These are phyloP conservation scores for Pleomassaria siparia DNA, from an alignment of 2,329 filamentous ascomycete genomes.

Conservation along the genomic window DNA sequence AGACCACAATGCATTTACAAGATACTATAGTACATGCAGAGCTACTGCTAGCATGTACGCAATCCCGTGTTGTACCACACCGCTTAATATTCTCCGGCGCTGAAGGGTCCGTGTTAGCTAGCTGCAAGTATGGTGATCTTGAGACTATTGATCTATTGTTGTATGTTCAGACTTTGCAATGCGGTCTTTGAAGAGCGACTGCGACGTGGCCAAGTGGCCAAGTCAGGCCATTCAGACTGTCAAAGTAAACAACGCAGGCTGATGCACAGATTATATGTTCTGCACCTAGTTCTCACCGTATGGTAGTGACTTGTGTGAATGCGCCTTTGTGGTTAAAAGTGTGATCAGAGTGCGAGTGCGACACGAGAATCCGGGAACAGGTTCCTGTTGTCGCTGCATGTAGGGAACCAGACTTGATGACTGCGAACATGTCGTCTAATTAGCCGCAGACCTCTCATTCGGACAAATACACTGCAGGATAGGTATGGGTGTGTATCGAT, in stretches of 20 bases:
- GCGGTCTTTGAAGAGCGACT: too few relatives aligned
- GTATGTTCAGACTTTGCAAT: too few relatives aligned
- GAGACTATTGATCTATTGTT: not conserved
- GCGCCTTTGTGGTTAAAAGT: not conserved
- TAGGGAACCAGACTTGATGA: constrained; percentile 1
- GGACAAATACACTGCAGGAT: not conserved
- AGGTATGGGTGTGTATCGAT: constrained; percentile 8
- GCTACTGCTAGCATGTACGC: constrained; percentile 1
- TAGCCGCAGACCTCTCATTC: constrained; percentile 6
- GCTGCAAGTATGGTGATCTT: not conserved
- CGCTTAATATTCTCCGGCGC: constrained; percentile 12
- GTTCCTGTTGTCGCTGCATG: not conserved
- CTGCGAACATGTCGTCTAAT: not conserved
- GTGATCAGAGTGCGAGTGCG: not conserved
- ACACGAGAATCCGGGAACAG: constrained; percentile 1
- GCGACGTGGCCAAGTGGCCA: too few relatives aligned
- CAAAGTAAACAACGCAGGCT: too few relatives aligned
- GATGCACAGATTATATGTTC: too few relatives aligned
- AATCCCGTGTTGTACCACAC: constrained; percentile 10
- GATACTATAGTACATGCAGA: not conserved
- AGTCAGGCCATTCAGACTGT: too few relatives aligned
- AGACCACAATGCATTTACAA: not conserved
- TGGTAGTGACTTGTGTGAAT: too few relatives aligned
- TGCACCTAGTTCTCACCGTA: too few relatives aligned
- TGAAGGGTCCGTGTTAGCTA: constrained; percentile 10